Conservation (phyloP, 139 green algal species). For the Coelastrella sp. region DNA sequence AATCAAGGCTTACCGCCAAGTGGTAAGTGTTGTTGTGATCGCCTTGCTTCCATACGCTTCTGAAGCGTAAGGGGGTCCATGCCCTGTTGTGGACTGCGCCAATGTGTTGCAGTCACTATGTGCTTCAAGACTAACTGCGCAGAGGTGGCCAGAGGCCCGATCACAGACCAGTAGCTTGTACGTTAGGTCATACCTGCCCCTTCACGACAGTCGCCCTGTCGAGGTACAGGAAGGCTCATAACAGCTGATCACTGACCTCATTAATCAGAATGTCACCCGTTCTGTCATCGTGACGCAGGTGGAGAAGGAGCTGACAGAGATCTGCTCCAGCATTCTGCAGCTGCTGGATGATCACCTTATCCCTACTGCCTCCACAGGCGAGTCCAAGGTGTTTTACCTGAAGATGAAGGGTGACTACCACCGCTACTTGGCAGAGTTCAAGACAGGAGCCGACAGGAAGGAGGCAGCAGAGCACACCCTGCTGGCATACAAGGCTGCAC, state of each 20-base stretch:
- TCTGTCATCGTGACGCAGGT: slow-evolving; percentile 55
- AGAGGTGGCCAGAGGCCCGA: not conserved
- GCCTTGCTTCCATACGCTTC: not conserved
- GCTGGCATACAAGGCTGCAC: slow-evolving; percentile 95
- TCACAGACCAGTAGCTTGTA: not conserved
- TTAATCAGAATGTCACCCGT: too few relatives aligned
- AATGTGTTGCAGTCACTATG: too few relatives aligned
- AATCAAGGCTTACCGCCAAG: slow-evolving; percentile 74
- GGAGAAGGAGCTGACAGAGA: slow-evolving; percentile 93
- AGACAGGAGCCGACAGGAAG: slow-evolving; percentile 90
- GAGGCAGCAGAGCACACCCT: slow-evolving; percentile 95
- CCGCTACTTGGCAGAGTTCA: slow-evolving; percentile 99
- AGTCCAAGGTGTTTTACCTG: slow-evolving; percentile 99
- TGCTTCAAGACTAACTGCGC: not conserved
- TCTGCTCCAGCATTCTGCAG: slow-evolving; percentile 90
- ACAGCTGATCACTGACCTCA: not conserved
- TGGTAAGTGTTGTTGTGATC: slow-evolving; percentile 60
- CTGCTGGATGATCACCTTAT: slow-evolving; percentile 98
- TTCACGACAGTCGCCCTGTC: not conserved
- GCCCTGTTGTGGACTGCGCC: not conserved
- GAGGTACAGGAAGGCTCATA: not conserved
- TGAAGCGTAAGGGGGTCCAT: not conserved
- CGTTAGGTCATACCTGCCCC: not conserved
- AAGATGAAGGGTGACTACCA: slow-evolving; percentile 98
- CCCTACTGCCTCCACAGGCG: slow-evolving; percentile 87